Percentiles rank a stretch among this genome's conserved stretches.
These are phyloP conservation scores for Cutaneotrichosporon sp. DNA, from an alignment of 1,284 basidiomycete genomes.

Conservation along the genomic window DNA sequence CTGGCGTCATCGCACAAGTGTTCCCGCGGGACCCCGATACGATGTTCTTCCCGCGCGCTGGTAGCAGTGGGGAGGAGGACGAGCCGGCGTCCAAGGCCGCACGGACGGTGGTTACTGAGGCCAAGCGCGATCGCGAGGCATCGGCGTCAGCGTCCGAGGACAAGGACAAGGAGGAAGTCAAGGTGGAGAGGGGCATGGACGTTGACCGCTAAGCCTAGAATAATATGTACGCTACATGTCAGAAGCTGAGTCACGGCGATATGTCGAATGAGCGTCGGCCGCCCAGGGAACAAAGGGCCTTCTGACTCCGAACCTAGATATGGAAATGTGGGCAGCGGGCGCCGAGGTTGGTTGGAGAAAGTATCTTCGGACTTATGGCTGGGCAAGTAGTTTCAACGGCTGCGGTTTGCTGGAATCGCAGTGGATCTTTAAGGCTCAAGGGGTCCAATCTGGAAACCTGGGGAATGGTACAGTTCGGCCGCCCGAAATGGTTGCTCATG, in stretches of 20 bases:
- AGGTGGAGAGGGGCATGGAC: background rate
- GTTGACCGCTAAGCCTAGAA: background rate
- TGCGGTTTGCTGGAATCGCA: too few relatives aligned
- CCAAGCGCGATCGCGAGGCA: slow-evolving; percentile 4
- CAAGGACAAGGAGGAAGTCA: background rate
- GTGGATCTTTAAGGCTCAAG: too few relatives aligned
- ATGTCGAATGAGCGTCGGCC: background rate
- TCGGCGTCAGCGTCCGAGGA: background rate
- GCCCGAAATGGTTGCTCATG: too few relatives aligned
- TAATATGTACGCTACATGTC: background rate
- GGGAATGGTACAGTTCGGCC: too few relatives aligned
- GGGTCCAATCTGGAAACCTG: too few relatives aligned
- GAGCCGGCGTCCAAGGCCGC: slow-evolving; percentile 12
- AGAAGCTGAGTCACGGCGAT: background rate
- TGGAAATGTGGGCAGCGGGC: too few relatives aligned
- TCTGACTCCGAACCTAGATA: too few relatives aligned
- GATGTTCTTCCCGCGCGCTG: background rate
- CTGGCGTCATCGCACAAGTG: slow-evolving; percentile 29
- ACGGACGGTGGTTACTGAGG: slow-evolving; percentile 8
- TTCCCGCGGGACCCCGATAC: slow-evolving; percentile 39
- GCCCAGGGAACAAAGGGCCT: background rate
- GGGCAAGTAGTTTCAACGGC: too few relatives aligned
- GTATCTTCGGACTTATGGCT: too few relatives aligned
- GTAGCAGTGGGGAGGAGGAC: background rate
- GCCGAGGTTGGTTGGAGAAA: too few relatives aligned